phyloP scores from a whole-genome alignment of 2,329 filamentous ascomycete genomes.

The Fusarium sulawesiense region DNA sequence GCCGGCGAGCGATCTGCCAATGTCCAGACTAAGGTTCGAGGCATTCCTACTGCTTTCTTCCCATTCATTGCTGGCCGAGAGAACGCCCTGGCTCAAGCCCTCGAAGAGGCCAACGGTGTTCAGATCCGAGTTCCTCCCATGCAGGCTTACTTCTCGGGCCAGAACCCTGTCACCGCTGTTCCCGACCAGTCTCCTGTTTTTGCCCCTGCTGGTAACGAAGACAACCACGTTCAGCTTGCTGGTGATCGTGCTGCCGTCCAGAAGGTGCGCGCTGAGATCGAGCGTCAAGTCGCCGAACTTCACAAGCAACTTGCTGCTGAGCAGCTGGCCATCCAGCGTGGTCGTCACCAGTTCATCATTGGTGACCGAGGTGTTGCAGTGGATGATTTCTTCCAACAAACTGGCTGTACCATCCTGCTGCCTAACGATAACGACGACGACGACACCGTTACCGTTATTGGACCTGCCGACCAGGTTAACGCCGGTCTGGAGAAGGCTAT shows the following conservation, averaged over 20 bases:
- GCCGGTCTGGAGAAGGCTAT: slow-evolving; percentile 84
- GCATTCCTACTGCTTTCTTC: slow-evolving; percentile 91
- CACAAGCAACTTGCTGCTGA: slow-evolving; percentile 80
- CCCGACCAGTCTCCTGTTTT: slow-evolving; percentile 77
- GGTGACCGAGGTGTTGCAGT: slow-evolving; percentile 83
- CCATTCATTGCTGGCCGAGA: slow-evolving; percentile 90
- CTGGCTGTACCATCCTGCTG: slow-evolving; percentile 88
- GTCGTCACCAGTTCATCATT: slow-evolving; percentile 94
- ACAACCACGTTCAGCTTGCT: slow-evolving; percentile 84
- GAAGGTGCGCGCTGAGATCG: slow-evolving; percentile 81
- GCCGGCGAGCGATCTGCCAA: slow-evolving; percentile 87
- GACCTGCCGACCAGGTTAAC: slow-evolving; percentile 78
- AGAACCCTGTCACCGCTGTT: slow-evolving; percentile 71
- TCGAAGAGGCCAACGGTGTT: slow-evolving; percentile 83
- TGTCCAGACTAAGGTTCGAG: slow-evolving; percentile 82
- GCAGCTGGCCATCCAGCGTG: slow-evolving; percentile 83
- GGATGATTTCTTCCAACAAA: slow-evolving; percentile 89
- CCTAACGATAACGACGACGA: slow-evolving; percentile 82
- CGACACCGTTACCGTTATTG: slow-evolving; percentile 86
- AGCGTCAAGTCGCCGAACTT: slow-evolving; percentile 80
- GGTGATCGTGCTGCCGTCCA: slow-evolving; percentile 88
- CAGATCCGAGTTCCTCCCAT: slow-evolving; percentile 87
- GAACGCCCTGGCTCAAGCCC: slow-evolving; percentile 72
- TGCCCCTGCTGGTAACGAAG: slow-evolving; percentile 70
- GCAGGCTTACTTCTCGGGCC: slow-evolving; percentile 77